A percentile compares a stretch with the other conserved stretches of the same genome.
Evolutionary conservation across 2,329 filamentous ascomycete genomes (phyloP).

Genomic region (Trichoderma guizhouense): DNA sequence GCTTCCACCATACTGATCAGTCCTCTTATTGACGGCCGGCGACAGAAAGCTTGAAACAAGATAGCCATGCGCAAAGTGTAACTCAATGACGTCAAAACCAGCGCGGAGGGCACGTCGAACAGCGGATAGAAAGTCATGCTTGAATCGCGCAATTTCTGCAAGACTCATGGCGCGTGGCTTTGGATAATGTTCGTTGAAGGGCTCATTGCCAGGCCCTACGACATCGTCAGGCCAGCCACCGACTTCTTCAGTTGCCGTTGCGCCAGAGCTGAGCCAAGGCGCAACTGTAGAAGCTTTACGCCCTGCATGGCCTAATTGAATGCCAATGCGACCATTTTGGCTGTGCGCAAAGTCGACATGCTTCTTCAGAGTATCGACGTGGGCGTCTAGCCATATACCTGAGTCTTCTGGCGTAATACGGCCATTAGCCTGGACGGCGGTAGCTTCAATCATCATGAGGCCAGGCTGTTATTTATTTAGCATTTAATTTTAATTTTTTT

Average conservation of each 20-base stretch:
- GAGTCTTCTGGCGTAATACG: constrained; percentile 69
- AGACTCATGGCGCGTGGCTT: constrained; percentile 61
- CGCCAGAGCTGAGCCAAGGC: constrained; percentile 62
- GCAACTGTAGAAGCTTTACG: constrained; percentile 56
- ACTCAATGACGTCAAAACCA: constrained; percentile 65
- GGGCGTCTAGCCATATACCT: constrained; percentile 68
- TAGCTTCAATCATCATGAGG: constrained; percentile 64
- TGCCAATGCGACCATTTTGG: constrained; percentile 61
- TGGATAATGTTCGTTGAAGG: constrained; percentile 57
- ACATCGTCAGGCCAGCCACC: constrained; percentile 51
- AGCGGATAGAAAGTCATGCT: constrained; percentile 55
- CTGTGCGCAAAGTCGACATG: constrained; percentile 60
- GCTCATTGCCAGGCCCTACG: constrained; percentile 40
- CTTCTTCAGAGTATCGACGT: constrained; percentile 56
- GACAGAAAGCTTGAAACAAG: constrained; percentile 66
- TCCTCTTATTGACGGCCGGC: constrained; percentile 68
- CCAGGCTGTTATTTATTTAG: constrained; percentile 40
- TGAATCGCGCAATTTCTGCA: constrained; percentile 60
- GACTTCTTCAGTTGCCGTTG: constrained; percentile 34
- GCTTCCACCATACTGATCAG: constrained; percentile 63
- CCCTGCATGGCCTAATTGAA: constrained; percentile 75
- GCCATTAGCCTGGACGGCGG: constrained; percentile 60
- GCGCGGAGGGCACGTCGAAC: constrained; percentile 56
- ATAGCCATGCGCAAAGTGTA: constrained; percentile 77
- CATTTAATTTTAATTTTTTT: too few species aligned